These are phyloP conservation scores for Dichomitus squalens DNA, from an alignment of 1,284 basidiomycete genomes.

Conservation along the genomic window DNA sequence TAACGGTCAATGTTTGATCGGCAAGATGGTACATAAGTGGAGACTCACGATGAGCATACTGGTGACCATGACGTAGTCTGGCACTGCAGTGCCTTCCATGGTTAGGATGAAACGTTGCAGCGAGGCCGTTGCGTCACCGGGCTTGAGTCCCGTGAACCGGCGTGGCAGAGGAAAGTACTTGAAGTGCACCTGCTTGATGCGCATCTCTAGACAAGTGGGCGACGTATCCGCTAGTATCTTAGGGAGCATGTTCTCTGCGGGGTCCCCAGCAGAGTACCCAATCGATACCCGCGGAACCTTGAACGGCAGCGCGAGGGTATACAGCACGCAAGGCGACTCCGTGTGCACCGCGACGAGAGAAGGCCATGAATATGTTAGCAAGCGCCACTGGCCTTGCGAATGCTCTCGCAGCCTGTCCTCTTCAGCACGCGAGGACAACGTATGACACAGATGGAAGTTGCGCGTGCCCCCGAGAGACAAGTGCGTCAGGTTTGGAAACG, in stretches of 20 bases:
- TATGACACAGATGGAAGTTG: constrained; percentile 8
- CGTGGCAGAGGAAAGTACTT: constrained; percentile 1
- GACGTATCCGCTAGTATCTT: constrained; percentile 5
- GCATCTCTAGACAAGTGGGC: constrained; percentile 6
- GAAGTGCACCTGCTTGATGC: constrained; percentile 7
- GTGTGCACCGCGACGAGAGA: not conserved
- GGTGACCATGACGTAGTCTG: constrained; percentile 7
- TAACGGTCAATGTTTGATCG: not conserved
- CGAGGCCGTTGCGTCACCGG: not conserved
- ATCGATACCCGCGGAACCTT: not conserved
- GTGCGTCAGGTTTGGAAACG: constrained; percentile 4
- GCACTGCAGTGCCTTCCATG: constrained; percentile 5
- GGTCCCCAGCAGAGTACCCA: constrained; percentile 1
- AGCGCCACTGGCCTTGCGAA: constrained; percentile 8
- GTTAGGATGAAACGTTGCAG: constrained; percentile 3
- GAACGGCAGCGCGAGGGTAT: constrained; percentile 10
- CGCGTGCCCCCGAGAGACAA: constrained; percentile 4
- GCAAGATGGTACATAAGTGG: too few species aligned
- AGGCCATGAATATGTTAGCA: constrained; percentile 1
- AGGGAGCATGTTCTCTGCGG: constrained; percentile 4
- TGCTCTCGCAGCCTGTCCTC: constrained; percentile 3
- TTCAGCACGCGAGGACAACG: constrained; percentile 1
- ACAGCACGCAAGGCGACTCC: constrained; percentile 3
- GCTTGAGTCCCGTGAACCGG: constrained; percentile 1
- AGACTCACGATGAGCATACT: constrained; percentile 1